These are phyloP conservation scores for Saccharomycopsis sp. DNA, from an alignment of 805 yeast genomes.

Conservation along the genomic window DNA sequence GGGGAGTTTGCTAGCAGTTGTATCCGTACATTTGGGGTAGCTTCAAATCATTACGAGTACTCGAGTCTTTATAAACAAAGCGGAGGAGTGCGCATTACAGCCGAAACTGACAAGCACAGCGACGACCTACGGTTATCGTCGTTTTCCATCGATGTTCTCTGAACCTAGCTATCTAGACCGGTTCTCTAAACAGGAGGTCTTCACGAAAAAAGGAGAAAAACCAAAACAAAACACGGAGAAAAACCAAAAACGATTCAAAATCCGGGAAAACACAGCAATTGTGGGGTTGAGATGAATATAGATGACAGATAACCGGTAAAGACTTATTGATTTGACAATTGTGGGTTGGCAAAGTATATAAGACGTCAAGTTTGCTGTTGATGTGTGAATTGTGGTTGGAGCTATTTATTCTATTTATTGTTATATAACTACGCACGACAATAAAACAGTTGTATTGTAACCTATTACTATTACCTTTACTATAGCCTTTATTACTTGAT, in stretches of 20 bases:
- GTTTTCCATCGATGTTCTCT: constrained; percentile 3
- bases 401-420: too few relatives aligned
- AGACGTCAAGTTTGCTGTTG: not conserved
- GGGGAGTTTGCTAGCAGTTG: constrained; percentile 17
- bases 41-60: constrained; percentile 1
- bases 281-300: not conserved
- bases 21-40: constrained; percentile 6
- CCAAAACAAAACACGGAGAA: not conserved
- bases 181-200: not conserved
- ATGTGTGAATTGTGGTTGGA: not conserved
- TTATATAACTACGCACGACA: too few relatives aligned
- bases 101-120: not conserved
- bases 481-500: not conserved
- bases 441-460: too few relatives aligned
- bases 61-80: not conserved
- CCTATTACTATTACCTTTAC: too few relatives aligned
- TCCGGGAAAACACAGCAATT: not conserved
- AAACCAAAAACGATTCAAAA: not conserved
- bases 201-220: not conserved
- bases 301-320: not conserved
- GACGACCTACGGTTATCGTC: not conserved
- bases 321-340: too few relatives aligned
- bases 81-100: not conserved
- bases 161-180: not conserved
- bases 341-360: too few relatives aligned